Percentiles rank a stretch among this genome's conserved stretches.
Conservation (phyloP, 306 rosid genomes). For the Coriaria nepalensis region DNA sequence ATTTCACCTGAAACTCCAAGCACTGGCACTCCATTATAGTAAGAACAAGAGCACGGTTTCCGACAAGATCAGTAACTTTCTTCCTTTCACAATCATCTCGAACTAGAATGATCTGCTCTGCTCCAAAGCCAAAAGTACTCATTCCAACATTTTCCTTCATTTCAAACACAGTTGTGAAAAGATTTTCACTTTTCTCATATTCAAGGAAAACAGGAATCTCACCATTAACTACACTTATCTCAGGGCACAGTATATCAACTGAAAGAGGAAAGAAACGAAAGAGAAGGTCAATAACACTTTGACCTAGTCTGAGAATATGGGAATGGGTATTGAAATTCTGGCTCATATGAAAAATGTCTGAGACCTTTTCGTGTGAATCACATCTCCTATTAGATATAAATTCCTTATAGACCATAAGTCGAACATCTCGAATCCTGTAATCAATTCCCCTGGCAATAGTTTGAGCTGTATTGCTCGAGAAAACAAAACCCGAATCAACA, state of each 20-base stretch:
- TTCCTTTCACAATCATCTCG: constrained; percentile 38
- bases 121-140: constrained; percentile 49
- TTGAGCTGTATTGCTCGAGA: constrained; percentile 26
- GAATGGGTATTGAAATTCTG: constrained; percentile 37
- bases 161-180: constrained; percentile 31
- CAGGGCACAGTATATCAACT: constrained; percentile 18
- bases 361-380: not conserved
- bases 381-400: constrained; percentile 12
- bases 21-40: constrained; percentile 57
- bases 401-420: constrained; percentile 21
- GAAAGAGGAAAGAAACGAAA: constrained; percentile 26
- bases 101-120: constrained; percentile 60
- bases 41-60: constrained; percentile 46
- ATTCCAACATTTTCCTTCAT: constrained; percentile 18
- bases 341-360: constrained; percentile 19
- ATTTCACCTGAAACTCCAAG: constrained; percentile 55
- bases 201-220: constrained; percentile 47
- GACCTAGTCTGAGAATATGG: constrained; percentile 26
- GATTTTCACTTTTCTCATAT: constrained; percentile 26
- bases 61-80: constrained; percentile 23
- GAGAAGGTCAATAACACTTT: constrained; percentile 43
- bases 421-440: constrained; percentile 48
- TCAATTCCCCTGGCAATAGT: constrained; percentile 52
- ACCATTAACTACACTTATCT: constrained; percentile 12
- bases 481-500: constrained; percentile 19